These are phyloP conservation scores for Ceratocystis lukuohia DNA, from an alignment of 2,329 filamentous ascomycete species.

Conservation along the genomic window DNA sequence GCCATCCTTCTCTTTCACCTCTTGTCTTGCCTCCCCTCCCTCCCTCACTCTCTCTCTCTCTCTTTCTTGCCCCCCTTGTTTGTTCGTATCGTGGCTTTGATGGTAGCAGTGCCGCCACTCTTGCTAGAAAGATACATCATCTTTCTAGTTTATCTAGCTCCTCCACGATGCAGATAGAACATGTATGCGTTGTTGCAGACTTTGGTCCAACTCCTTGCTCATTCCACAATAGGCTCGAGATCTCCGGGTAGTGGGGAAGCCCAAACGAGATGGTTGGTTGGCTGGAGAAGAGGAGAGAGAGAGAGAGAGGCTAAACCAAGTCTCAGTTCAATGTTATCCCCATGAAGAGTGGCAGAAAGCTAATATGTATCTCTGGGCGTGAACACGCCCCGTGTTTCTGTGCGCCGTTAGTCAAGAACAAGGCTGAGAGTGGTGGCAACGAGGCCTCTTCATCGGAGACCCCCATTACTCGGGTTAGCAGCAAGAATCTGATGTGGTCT, in stretches of 20 bases:
- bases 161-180: background rate
- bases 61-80: background rate
- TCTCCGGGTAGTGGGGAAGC: background rate
- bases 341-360: background rate
- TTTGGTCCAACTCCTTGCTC: background rate
- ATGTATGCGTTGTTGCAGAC: background rate
- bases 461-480: conserved; percentile 16
- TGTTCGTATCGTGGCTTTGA: background rate
- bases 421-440: background rate
- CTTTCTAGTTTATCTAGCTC: background rate
- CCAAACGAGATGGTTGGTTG: background rate
- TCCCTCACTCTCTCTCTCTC: too few species aligned
- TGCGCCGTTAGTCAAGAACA: background rate
- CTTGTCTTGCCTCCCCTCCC: background rate
- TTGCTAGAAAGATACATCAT: background rate
- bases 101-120: background rate
- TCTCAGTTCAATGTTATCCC: background rate
- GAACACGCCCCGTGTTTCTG: background rate
- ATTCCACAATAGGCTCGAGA: background rate
- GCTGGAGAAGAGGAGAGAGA: background rate
- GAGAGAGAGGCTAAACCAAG: background rate
- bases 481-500: conserved; percentile 47
- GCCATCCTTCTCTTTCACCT: background rate
- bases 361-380: background rate
- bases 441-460: background rate